Conservation (phyloP, 495 filamentous ascomycete species). For the Trichoderma asperelloides region DNA sequence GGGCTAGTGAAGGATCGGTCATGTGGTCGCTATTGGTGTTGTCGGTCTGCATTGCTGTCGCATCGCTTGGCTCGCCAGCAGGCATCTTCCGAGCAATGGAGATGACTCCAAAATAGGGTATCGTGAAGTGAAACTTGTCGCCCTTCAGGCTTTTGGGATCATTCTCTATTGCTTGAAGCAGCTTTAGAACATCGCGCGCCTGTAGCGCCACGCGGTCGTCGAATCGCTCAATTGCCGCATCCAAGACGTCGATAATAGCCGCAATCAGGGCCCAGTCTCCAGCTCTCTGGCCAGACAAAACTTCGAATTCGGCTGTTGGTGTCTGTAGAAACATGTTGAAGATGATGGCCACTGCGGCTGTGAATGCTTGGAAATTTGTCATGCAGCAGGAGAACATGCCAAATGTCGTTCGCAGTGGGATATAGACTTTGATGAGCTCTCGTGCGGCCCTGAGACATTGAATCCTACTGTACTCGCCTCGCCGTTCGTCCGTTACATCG, state of each 20-base stretch:
- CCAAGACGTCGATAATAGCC: neutral
- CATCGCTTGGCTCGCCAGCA: neutral
- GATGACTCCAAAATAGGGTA: neutral
- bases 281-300: neutral
- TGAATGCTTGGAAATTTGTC: neutral
- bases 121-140: neutral
- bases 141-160: neutral
- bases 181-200: neutral
- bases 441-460: neutral
- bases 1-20: neutral
- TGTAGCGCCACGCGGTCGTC: neutral
- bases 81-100: neutral
- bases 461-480: neutral
- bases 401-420: neutral
- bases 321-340: neutral
- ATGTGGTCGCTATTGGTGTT: neutral
- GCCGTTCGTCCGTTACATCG: neutral
- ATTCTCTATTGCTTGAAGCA: neutral
- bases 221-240: neutral
- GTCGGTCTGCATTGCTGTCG: neutral
- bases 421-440: neutral
- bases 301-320: neutral
- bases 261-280: neutral
- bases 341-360: neutral
- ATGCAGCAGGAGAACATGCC: conserved; percentile 6